phyloP scores from a whole-genome alignment of 805 yeast species.

The Kazachstania martiniae region DNA sequence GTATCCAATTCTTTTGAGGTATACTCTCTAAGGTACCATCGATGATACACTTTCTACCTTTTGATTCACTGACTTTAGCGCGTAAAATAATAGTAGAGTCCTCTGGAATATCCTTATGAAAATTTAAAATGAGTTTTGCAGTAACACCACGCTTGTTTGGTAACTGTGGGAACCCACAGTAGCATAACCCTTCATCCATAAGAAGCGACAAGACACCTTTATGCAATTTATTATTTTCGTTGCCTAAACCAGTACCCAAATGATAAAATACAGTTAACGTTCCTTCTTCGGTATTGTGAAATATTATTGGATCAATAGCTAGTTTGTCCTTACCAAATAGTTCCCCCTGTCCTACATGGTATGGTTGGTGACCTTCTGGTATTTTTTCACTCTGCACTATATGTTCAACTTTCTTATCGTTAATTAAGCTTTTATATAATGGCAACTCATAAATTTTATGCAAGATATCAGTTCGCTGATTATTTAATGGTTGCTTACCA shows the following conservation, averaged over 20 bases:
- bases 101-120: conserved; percentile 38
- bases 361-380: conserved; percentile 47
- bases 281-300: conserved; percentile 38
- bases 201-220: conserved; percentile 72
- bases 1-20: conserved; percentile 4
- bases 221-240: conserved; percentile 66
- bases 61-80: conserved; percentile 52
- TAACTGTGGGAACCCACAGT: conserved; percentile 71
- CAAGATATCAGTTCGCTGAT: conserved; percentile 24
- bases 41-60: conserved; percentile 77
- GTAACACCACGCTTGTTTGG: conserved; percentile 87
- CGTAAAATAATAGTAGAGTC: conserved; percentile 52
- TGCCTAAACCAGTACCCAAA: conserved; percentile 54
- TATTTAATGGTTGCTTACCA: conserved; percentile 4
- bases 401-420: conserved; percentile 10
- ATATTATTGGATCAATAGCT: conserved; percentile 68
- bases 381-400: conserved; percentile 33
- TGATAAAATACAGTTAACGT: conserved; percentile 58
- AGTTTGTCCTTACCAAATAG: conserved; percentile 56
- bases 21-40: conserved; percentile 50
- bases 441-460: conserved; percentile 10
- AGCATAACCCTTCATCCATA: conserved; percentile 75
- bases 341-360: conserved; percentile 65
- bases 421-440: conserved; percentile 14
- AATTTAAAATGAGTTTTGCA: conserved; percentile 59